phyloP scores from a whole-genome alignment of 2,329 filamentous ascomycete genomes.

The Colletotrichum sp. region DNA sequence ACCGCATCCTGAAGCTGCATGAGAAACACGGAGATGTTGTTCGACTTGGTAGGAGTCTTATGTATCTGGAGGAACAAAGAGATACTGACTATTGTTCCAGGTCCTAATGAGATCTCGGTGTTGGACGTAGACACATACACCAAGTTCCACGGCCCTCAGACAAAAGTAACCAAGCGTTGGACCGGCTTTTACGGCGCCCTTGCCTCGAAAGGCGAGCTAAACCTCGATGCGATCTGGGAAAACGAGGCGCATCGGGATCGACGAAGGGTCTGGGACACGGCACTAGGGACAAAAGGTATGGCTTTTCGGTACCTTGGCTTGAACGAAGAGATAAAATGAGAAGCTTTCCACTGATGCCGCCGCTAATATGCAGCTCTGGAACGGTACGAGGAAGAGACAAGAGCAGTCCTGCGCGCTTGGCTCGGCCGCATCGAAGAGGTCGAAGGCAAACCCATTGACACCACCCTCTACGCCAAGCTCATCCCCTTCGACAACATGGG shows the following conservation, averaged over 20 bases:
- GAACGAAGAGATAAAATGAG: too few relatives aligned
- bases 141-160: constrained; percentile 25
- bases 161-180: constrained; percentile 23
- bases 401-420: constrained; percentile 25
- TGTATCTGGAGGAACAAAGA: too few relatives aligned
- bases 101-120: constrained; percentile 26
- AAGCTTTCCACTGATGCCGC: background rate
- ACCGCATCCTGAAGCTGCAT: background rate
- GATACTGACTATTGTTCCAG: background rate
- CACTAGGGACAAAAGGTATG: constrained; percentile 25
- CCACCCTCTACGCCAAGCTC: constrained; percentile 27
- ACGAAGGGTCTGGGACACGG: constrained; percentile 29
- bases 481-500: constrained; percentile 35
- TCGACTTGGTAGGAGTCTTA: constrained; percentile 11
- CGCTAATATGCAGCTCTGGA: constrained; percentile 12
- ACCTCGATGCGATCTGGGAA: constrained; percentile 25
- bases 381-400: constrained; percentile 24
- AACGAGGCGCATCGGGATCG: constrained; percentile 27
- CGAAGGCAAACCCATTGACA: constrained; percentile 23
- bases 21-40: constrained; percentile 22
- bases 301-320: too few relatives aligned
- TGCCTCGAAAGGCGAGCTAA: constrained; percentile 20
- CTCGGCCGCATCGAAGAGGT: constrained; percentile 23
- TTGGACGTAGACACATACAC: constrained; percentile 20
- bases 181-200: constrained; percentile 25